Evolutionary conservation across 768 basidiomycete genomes (phyloP), one percentile per base, ranked within the genome.

Genomic region (Clathrus columnatus): DNA sequence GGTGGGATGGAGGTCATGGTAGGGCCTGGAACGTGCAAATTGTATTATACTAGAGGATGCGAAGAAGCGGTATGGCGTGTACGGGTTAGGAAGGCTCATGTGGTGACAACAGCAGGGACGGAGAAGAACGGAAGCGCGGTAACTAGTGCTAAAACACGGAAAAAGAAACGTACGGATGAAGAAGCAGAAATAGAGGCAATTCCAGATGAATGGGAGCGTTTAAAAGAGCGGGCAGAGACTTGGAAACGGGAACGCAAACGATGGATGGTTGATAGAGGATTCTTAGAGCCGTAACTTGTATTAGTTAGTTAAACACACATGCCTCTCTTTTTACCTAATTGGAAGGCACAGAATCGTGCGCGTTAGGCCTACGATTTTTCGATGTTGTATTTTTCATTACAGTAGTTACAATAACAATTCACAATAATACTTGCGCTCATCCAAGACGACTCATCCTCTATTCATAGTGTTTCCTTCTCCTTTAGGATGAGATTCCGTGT

Each of bases 381-480:
- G 46, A 47, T 16, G 28, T 27, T 23, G 46, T 27, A 24, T 47
- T 24, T 47, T 24, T 36, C n/a, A 36, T 36, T 24, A 41, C 17
- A 18, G 16, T 30, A n/a, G 27, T 32, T 50, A n/a, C 48, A 11
- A 20, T 26, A 14, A 18, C 6, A n/a, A 50, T 41, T 41, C 49
- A 20, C 27, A n/a, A 8, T 36, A 2, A 36, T 36, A 36, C 36
- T 14, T 36, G 36, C 36, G 11, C n/a, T 8, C 36, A 36, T 8
- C 36, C 11, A 4, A 14, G n/a, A 14, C 36, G n/a, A 36, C 36
- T 78, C 68, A 92, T 57, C 93, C 93, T 59, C 90, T 80, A 68
- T 97, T 96, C 87, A 95, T 92, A 10, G 85, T 95, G 67, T 99
- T 99, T 3, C 96, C 96, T n/a, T 87, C 87, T 1, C 96, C 96